A percentile compares a stretch with the other conserved stretches of the same genome.
These are phyloP conservation scores for Diplosphaera chodatii DNA, from an alignment of 139 green algal species.

Conservation along the genomic window DNA sequence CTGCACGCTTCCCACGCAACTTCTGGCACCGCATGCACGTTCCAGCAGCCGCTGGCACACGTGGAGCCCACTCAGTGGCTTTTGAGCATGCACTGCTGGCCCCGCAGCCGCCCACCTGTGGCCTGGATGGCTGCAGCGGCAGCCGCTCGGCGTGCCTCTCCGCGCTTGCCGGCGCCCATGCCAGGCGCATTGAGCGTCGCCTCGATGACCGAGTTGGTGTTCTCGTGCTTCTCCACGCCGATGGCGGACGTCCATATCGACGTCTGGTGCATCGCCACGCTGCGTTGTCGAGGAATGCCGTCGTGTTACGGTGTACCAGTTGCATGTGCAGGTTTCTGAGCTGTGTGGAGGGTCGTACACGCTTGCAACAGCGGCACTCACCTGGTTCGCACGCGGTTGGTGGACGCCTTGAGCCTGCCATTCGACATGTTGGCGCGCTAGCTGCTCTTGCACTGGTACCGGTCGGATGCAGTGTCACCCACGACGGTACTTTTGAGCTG, in stretches of 20 bases:
- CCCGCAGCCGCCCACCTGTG: constrained; percentile 23
- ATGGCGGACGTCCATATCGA: constrained; percentile 81
- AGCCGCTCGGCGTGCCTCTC: constrained; percentile 39
- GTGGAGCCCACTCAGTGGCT: neutral
- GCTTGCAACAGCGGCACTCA: constrained; percentile 8
- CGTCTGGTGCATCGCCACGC: constrained; percentile 61
- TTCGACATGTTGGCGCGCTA: constrained; percentile 6
- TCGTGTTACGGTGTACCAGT: too few relatives aligned
- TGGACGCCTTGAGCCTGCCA: constrained; percentile 33
- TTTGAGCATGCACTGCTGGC: neutral
- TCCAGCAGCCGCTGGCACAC: neutral
- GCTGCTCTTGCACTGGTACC: too few relatives aligned
- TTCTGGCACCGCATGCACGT: too few relatives aligned
- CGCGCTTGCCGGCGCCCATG: constrained; percentile 24
- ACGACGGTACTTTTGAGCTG: too few relatives aligned
- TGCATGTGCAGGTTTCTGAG: too few relatives aligned
- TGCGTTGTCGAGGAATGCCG: constrained; percentile 17
- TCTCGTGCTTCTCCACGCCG: constrained; percentile 45
- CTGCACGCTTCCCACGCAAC: too few relatives aligned
- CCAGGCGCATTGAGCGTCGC: constrained; percentile 60
- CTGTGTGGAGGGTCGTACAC: too few relatives aligned
- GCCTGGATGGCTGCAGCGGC: constrained; percentile 57
- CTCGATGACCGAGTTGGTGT: constrained; percentile 67
- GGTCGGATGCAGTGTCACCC: too few relatives aligned
- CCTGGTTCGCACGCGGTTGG: constrained; percentile 65